Base-by-base conservation (phyloP, 2,329 filamentous ascomycete species). In the Plenodomus biglobosus region DNA sequence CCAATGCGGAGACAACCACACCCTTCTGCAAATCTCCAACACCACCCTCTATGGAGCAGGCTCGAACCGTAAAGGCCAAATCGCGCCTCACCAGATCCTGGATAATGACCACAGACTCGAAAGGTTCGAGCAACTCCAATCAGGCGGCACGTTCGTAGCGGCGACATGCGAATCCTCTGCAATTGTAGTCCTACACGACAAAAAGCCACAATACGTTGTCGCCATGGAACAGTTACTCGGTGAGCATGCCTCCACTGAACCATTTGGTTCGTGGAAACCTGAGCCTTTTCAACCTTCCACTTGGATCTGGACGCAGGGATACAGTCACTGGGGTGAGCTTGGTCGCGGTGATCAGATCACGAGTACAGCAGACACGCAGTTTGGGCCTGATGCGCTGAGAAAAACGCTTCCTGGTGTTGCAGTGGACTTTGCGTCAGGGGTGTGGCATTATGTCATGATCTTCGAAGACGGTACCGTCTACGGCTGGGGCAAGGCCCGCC, bases 401-500 rank as follows among this genome's bases (percentile, higher is more conserved):
- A 24, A 30, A 16, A n/a, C 7, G 1, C 30, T 56, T 15, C 46
- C 48, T 19, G 45, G 53, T 38, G 4, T 15, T 17, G 47, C 95
- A 3, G 71, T 82, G 1, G 81, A 86, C 48, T 66, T 96, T 20
- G 77, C 85, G 1, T 87, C 88, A 10, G 84, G 88, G 24, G 87
- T 95, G 77, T 84, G 84, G 18, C 94, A 99, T 66, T 84, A 85
- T 0, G 81, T 95, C 15, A 83, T 77, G 1, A 81, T 96, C 0
- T 73, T 95, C 3, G 81, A 80, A 37, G 86, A 87, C 65, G 92
- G 92, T 0, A 80, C 87, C 15, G 85, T 86, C 1, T 95, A 88
- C 67, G 92, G 90, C 2, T 97, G 92, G 92, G 94, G 94, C 0
- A 89, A 85, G 61, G 86, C 88, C 13, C 82, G 90, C 19, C 94